A percentile compares a stretch with the other conserved stretches of the same genome.
phyloP scores from a whole-genome alignment of 2,329 filamentous ascomycete species.

The Epichloe gansuensis region DNA sequence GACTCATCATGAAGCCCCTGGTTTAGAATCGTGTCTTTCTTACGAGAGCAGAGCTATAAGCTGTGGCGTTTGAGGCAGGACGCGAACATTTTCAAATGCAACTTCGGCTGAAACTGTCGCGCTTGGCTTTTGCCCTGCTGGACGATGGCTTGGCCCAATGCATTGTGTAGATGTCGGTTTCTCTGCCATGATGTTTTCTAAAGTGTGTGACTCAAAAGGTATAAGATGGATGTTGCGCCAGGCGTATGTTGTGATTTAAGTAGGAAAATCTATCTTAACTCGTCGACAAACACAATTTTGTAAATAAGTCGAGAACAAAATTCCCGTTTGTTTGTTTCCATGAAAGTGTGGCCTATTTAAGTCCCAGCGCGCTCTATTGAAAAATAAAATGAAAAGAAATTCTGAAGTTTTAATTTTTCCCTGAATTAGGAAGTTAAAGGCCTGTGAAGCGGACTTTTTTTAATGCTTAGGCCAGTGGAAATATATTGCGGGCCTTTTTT shows the following conservation, averaged over 20 bases:
- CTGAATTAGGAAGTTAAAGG: not conserved
- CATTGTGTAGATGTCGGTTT: slow-evolving; percentile 37
- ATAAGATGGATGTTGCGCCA: not conserved
- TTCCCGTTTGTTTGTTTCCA: too few relatives aligned
- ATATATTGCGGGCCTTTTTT: not conserved
- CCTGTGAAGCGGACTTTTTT: not conserved
- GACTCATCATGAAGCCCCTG: not conserved
- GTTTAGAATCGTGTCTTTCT: slow-evolving; percentile 27
- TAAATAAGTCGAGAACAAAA: too few relatives aligned
- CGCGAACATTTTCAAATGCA: slow-evolving; percentile 74
- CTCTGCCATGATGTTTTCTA: slow-evolving; percentile 1
- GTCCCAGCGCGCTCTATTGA: too few relatives aligned
- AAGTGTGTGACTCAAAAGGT: not conserved
- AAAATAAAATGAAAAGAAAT: too few relatives aligned
- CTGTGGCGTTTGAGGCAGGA: slow-evolving; percentile 86
- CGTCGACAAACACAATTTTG: too few relatives aligned
- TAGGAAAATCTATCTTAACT: too few relatives aligned
- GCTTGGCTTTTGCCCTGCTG: slow-evolving; percentile 65
- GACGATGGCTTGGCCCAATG: slow-evolving; percentile 70
- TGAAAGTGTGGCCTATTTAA: too few relatives aligned
- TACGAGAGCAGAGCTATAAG: slow-evolving; percentile 96
- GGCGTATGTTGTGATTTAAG: not conserved
- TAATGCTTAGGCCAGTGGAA: not conserved
- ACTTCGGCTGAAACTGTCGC: slow-evolving; percentile 82
- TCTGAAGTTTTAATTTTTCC: not conserved